These are phyloP conservation scores for Millerozyma miso DNA, from an alignment of 805 yeast genomes.

Conservation along the genomic window DNA sequence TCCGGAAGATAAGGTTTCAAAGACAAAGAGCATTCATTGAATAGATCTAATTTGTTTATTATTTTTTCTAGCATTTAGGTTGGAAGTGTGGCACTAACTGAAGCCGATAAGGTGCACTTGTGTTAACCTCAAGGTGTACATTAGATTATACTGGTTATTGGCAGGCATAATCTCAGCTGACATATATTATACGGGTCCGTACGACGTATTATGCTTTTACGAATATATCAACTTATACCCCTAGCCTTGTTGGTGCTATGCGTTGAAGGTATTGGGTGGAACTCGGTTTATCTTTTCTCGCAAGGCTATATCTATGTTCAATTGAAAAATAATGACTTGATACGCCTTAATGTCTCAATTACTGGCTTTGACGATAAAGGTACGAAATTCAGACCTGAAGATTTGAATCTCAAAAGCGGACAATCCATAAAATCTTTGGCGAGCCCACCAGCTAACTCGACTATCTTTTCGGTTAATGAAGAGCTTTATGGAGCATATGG, in stretches of 20 bases:
- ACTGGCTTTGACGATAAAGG: slow-evolving; percentile 20
- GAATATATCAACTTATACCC: neutral
- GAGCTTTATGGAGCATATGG: slow-evolving; percentile 26
- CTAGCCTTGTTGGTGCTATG: neutral
- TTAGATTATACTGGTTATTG: too few relatives aligned
- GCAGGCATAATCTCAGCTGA: too few relatives aligned
- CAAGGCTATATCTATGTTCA: slow-evolving; percentile 33
- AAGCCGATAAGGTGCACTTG: too few relatives aligned
- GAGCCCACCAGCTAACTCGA: slow-evolving; percentile 30
- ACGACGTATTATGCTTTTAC: neutral
- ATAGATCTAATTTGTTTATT: too few relatives aligned
- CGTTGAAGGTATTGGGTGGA: slow-evolving; percentile 17
- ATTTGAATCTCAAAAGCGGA: slow-evolving; percentile 16
- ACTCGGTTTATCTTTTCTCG: slow-evolving; percentile 31
- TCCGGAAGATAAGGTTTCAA: neutral
- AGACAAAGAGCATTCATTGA: neutral
- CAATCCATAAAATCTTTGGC: slow-evolving; percentile 19
- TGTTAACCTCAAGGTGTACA: too few relatives aligned
- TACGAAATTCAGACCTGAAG: slow-evolving; percentile 6
- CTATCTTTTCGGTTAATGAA: slow-evolving; percentile 25
- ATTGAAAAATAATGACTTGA: slow-evolving; percentile 32
- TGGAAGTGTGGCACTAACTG: too few relatives aligned
- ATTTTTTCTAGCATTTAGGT: too few relatives aligned
- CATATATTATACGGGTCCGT: neutral
- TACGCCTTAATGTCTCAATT: slow-evolving; percentile 31